Base-by-base conservation (phyloP, 257 asterid genomes). In the Leonotis leonurus region DNA sequence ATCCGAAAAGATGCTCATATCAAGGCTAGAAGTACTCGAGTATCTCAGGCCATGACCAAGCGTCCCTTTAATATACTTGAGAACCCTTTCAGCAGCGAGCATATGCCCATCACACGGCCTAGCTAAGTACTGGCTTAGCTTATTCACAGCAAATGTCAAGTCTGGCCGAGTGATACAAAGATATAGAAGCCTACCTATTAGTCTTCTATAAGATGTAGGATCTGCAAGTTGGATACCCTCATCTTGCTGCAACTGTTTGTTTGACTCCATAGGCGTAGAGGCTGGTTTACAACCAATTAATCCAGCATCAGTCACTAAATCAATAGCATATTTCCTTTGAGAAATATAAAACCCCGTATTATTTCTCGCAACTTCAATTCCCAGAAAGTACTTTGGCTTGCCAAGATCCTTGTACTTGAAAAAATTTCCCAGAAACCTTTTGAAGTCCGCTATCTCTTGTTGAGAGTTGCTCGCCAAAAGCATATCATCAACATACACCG, bases 281-380 rank as follows among this genome's bases (percentile, higher is more conserved):
- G 3, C 1, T 0, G 48, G 20, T 5, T 5, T 40, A 1, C 20
- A 40, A 1, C 21, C 48, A 0, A 40, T 0, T 0, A 40, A 5
- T 40, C 48, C 48, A 13, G 48, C 20, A n/a, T 40, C 20, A 13
- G 1, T 4, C 2, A 40, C 20, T 0, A 40, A 5, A 5, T 40
- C 46, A 2, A n/a, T 4, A 1, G 20, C 46, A n/a, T 40, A 40
- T n/a, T 40, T 40, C 2, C 46, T n/a, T 3, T n/a, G 46, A 5
- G 8, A 13, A 0, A 40, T 0, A 4, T 1, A n/a, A 0, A 40
- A 3, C 0, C 46, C 20, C 1, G 7, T 3, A n/a, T 0, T 0
- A 40, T n/a, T 40, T 4, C 20, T 0, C 0, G 20, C 20, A 40
- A 40, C 4, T 4, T 40, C 20, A 0, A 13, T 3, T 0, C 46